These are phyloP conservation scores for Camellia lanceoleosa DNA, from an alignment of 148 eudicot genomes.

Conservation along the genomic window DNA sequence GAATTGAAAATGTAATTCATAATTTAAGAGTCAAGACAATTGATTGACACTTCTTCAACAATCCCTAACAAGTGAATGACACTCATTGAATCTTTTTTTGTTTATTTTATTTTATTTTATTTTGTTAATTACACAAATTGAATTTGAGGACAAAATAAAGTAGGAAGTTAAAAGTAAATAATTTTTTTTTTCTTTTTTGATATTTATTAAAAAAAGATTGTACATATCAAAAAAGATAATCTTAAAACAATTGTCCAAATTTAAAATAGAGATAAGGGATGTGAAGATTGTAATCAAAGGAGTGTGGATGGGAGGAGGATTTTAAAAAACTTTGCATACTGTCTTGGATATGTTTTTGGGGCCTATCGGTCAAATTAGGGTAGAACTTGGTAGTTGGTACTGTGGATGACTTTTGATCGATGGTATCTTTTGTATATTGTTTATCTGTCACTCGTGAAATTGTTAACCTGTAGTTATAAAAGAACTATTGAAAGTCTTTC, in stretches of 20 bases:
- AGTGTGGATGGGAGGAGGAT: neutral
- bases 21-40: neutral
- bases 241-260: too few relatives aligned
- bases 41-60: too few relatives aligned
- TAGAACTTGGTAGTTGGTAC: neutral
- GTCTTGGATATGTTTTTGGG: neutral
- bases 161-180: too few relatives aligned
- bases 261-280: neutral
- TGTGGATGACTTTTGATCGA: neutral
- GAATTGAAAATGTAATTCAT: neutral
- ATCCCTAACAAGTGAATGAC: too few relatives aligned
- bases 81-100: too few relatives aligned
- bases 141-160: too few relatives aligned
- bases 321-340: neutral
- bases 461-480: neutral
- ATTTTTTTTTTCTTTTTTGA: too few relatives aligned
- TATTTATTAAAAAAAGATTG: too few relatives aligned
- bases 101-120: too few relatives aligned
- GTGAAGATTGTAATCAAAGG: neutral
- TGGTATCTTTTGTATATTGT: neutral
- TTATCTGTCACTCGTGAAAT: neutral
- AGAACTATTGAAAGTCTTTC: neutral
- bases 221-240: too few relatives aligned
- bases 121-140: too few relatives aligned
- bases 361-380: neutral